Evolutionary conservation across 768 basidiomycete species (phyloP).

Genomic region (Gautieria morchelliformis): DNA sequence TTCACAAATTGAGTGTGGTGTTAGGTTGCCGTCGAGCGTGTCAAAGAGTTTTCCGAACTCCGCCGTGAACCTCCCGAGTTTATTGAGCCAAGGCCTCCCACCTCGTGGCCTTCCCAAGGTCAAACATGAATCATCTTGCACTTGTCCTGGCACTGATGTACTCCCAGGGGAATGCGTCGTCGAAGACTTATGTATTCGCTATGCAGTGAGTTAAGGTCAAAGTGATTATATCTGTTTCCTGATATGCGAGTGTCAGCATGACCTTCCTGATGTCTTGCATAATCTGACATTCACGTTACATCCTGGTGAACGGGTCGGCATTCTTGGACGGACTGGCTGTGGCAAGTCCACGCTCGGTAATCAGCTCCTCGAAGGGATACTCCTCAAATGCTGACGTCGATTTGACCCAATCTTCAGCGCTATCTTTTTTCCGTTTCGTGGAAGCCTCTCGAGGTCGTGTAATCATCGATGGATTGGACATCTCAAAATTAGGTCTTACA

Average conservation of each 20-base stretch:
- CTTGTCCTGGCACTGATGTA: neutral
- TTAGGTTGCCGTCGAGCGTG: constrained; percentile 76
- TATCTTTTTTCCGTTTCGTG: constrained; percentile 87
- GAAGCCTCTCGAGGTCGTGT: constrained; percentile 73
- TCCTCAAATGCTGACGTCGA: neutral
- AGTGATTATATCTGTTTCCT: neutral
- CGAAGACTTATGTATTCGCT: constrained; percentile 19
- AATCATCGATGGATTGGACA: constrained; percentile 69
- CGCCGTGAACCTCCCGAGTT: constrained; percentile 73
- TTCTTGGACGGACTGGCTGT: constrained; percentile 35
- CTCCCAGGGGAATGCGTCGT: constrained; percentile 15
- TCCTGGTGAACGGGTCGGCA: constrained; percentile 65
- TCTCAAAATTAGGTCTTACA: constrained; percentile 68
- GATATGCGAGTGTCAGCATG: constrained; percentile 42
- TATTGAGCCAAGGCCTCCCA: constrained; percentile 73
- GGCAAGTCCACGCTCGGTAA: constrained; percentile 63
- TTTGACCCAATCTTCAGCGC: constrained; percentile 25
- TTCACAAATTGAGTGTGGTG: neutral
- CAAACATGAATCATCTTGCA: constrained; percentile 13
- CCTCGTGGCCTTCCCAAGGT: constrained; percentile 69
- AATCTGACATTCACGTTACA: constrained; percentile 61
- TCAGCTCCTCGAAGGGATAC: neutral
- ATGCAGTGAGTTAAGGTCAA: constrained; percentile 12
- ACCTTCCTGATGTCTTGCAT: constrained; percentile 80
- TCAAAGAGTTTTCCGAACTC: constrained; percentile 86